A percentile compares a stretch with the other conserved stretches of the same genome.
phyloP scores from a whole-genome alignment of 2,329 filamentous ascomycete species.

The Alternaria conjuncta region DNA sequence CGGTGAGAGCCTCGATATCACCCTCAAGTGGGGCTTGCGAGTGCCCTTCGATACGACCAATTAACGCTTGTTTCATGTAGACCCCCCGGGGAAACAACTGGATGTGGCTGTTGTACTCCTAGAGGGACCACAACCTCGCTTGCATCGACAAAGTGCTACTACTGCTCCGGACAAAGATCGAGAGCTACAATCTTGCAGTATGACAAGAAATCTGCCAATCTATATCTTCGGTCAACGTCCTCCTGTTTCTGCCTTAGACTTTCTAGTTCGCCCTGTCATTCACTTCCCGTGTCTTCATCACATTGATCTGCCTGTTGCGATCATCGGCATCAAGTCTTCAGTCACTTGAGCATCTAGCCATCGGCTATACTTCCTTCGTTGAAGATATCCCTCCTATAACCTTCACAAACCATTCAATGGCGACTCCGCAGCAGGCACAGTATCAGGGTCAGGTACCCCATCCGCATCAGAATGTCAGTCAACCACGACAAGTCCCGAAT shows the following conservation, averaged over 20 bases:
- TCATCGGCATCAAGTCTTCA: neutral
- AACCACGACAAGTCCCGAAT: constrained; percentile 1
- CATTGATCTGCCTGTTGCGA: neutral
- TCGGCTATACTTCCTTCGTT: neutral
- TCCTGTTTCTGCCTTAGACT: constrained; percentile 19
- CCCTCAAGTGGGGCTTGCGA: constrained; percentile 21
- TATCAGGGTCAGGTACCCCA: constrained; percentile 14
- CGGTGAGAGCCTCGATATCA: constrained; percentile 24
- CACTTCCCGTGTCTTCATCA: neutral
- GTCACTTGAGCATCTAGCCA: neutral
- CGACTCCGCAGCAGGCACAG: constrained; percentile 14
- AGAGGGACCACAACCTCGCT: constrained; percentile 13
- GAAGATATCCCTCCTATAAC: too few relatives aligned
- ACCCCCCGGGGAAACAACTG: constrained; percentile 1
- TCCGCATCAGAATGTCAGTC: constrained; percentile 25
- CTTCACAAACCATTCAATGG: constrained; percentile 20
- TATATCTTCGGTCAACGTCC: constrained; percentile 21
- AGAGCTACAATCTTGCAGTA: constrained; percentile 5
- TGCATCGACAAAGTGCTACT: constrained; percentile 20
- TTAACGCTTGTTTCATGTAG: constrained; percentile 11
- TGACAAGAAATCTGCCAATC: constrained; percentile 8
- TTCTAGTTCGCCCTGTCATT: constrained; percentile 11
- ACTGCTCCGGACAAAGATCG: constrained; percentile 8
- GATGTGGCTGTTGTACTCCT: constrained; percentile 2
- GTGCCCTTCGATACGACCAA: constrained; percentile 18